A percentile compares a stretch with the other conserved stretches of the same genome.
Evolutionary conservation across 2,329 filamentous ascomycete genomes (phyloP).

Genomic region (Verticillium dahliae): DNA sequence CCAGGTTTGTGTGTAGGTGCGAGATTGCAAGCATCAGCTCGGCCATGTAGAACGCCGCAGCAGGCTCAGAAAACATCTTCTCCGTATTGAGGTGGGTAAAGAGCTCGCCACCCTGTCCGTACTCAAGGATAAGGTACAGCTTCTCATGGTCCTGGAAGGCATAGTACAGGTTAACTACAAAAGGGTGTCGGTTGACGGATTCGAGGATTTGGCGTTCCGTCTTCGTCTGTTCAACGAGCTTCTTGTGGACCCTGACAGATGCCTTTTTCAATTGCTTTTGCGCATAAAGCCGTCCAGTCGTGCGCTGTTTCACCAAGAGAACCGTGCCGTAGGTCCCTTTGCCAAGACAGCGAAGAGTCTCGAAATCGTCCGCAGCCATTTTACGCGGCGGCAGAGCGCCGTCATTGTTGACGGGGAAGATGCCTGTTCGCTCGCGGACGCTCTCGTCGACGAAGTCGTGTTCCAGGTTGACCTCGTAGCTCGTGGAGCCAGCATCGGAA

Average conservation of each 20-base stretch:
- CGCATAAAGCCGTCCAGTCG: conserved; percentile 84
- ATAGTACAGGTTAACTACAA: conserved; percentile 97
- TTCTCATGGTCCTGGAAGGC: conserved; percentile 98
- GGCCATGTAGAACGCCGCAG: conserved; percentile 95
- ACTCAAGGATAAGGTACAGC: conserved; percentile 94
- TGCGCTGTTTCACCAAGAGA: conserved; percentile 80
- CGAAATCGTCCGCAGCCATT: conserved; percentile 88
- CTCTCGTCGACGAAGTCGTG: conserved; percentile 75
- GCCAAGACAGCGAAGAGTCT: conserved; percentile 83
- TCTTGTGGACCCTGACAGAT: conserved; percentile 89
- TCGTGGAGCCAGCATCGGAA: conserved; percentile 63
- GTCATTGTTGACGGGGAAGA: conserved; percentile 42
- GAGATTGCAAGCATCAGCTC: conserved; percentile 94
- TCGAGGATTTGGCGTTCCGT: conserved; percentile 93
- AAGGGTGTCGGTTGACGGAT: conserved; percentile 92
- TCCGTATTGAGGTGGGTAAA: conserved; percentile 93
- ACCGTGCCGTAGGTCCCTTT: conserved; percentile 97
- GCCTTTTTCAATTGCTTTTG: conserved; percentile 99
- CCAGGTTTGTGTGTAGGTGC: conserved; percentile 85
- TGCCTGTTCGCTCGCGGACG: conserved; percentile 35
- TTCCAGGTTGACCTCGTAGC: conserved; percentile 80
- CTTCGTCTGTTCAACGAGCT: conserved; percentile 93
- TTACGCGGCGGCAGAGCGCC: conserved; percentile 59
- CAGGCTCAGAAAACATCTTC: conserved; percentile 88
- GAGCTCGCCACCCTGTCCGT: conserved; percentile 92